These are phyloP conservation scores for Colletotrichum musae DNA, from an alignment of 2,329 filamentous ascomycete species.

Conservation along the genomic window DNA sequence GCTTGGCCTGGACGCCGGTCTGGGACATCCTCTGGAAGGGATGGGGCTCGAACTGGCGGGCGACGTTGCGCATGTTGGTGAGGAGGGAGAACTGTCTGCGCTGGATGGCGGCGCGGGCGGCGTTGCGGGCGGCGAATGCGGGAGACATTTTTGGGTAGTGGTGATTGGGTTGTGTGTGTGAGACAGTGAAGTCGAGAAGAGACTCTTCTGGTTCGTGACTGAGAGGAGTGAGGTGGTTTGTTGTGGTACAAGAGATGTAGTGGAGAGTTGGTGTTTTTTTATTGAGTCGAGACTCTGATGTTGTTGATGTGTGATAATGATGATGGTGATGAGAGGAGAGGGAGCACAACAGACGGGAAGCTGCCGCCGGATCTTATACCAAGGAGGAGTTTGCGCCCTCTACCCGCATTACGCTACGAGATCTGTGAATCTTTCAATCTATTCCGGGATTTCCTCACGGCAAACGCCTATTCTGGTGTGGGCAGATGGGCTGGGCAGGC, in stretches of 20 bases:
- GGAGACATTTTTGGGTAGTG: slow-evolving; percentile 48
- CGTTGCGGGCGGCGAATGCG: slow-evolving; percentile 52
- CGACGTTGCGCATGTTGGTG: slow-evolving; percentile 52
- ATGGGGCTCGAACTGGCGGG: slow-evolving; percentile 55
- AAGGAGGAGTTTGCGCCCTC: slow-evolving; percentile 14
- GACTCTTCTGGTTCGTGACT: slow-evolving; percentile 34
- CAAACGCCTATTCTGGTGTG: slow-evolving; percentile 42
- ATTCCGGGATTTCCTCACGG: slow-evolving; percentile 34
- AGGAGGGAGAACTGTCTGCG: slow-evolving; percentile 55
- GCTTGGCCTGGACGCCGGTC: slow-evolving; percentile 46
- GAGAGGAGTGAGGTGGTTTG: slow-evolving; percentile 19
- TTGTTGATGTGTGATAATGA: slow-evolving; percentile 34
- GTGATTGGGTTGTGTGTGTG: slow-evolving; percentile 20
- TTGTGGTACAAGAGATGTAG: slow-evolving; percentile 24
- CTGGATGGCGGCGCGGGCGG: slow-evolving; percentile 44
- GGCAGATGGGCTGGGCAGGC: slow-evolving; percentile 38
- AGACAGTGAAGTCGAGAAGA: slow-evolving; percentile 8
- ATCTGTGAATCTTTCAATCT: slow-evolving; percentile 32
- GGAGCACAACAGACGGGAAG: slow-evolving; percentile 31
- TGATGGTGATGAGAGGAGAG: slow-evolving; percentile 29
- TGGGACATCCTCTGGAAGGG: slow-evolving; percentile 54
- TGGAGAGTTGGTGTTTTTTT: slow-evolving; percentile 24
- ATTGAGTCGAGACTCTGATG: slow-evolving; percentile 39
- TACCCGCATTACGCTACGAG: slow-evolving; percentile 16
- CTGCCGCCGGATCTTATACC: slow-evolving; percentile 42